Evolutionary conservation across 345 rosid genomes (phyloP).

Genomic region (Ricinus communis): DNA sequence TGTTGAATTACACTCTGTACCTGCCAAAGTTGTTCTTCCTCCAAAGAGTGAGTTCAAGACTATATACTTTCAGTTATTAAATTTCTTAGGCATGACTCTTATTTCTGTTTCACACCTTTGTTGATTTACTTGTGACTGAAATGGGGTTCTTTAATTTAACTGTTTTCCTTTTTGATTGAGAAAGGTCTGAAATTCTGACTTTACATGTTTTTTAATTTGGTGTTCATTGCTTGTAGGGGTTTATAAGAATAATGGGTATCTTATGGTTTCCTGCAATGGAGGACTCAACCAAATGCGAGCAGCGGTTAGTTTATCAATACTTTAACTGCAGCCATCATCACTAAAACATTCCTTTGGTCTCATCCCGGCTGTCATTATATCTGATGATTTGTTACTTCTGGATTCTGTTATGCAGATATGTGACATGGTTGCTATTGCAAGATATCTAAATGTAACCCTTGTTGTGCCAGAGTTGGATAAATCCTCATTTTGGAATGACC

Average conservation of each 20-base stretch:
- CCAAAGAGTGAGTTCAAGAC: constrained; percentile 65
- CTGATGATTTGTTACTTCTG: constrained; percentile 16
- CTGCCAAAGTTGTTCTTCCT: constrained; percentile 57
- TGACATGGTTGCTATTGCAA: constrained; percentile 92
- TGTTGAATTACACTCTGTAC: constrained; percentile 41
- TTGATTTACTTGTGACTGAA: neutral
- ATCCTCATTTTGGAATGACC: constrained; percentile 95
- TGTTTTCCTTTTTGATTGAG: neutral
- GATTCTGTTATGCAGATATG: constrained; percentile 62
- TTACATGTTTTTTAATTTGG: constrained; percentile 4
- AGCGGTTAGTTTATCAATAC: constrained; percentile 56
- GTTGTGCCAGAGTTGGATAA: constrained; percentile 92
- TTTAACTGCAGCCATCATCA: constrained; percentile 11
- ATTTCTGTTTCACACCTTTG: neutral
- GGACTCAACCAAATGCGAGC: constrained; percentile 99
- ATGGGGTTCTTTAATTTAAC: neutral
- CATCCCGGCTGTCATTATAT: neutral
- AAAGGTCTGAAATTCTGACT: neutral
- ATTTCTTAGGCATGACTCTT: neutral
- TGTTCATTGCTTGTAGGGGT: constrained; percentile 49
- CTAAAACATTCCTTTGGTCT: neutral
- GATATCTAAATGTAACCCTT: constrained; percentile 85
- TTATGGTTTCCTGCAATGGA: constrained; percentile 95
- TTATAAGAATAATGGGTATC: constrained; percentile 86
- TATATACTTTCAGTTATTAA: neutral